Base-by-base conservation (phyloP, 2,329 filamentous ascomycete species). In the Penicillium sp. region DNA sequence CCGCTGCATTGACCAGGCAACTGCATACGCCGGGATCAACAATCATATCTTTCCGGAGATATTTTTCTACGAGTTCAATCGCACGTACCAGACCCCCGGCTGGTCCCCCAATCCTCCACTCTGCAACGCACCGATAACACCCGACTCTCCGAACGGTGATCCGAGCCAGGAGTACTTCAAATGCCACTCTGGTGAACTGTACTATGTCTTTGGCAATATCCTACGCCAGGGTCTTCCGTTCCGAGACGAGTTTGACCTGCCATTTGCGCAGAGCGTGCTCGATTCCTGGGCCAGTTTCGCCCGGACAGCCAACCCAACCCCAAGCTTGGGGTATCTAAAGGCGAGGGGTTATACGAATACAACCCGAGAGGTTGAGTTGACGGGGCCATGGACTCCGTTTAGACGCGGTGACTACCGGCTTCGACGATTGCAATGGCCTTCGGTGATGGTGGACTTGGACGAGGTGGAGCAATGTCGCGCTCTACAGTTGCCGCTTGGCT, bases 21-120 rank as follows among this genome's bases (percentile, higher is more conserved):
- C 81, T 2, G 77, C 77, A 6, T 78, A 77, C 58, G 71, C 78
- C 0, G 79, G 75, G 2, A 66, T 76, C 0, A 50, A 54, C 13
- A 74, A 71, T 13, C 65, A 68, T 3, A 73, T 75, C 0, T 78
- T 82, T 58, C 63, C 71, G 25, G 65, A 70, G 4, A 69, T 80
- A 0, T 83, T 79, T 62, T 82, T 77, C 61, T 84, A 84, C 65
- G 78, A 83, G 61, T 79, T 83, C 57, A 78, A 82, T 52, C 75
- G 81, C 39, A 78, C 77, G 0, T 62, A 62, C 25, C 59, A 62
- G 31, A 80, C 79, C 56, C 72, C 74, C 48, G 76, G 74, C 1
- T 75, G 75, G 42, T 77, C 77, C 31, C 81, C 79, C 28, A 81
- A 82, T 42, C 68, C 72, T 18, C 71, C 55, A 0, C 32, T 78